Evolutionary conservation across 2,329 filamentous ascomycete genomes (phyloP), one percentile per base, ranked within the genome.

Genomic region (Hymenoscyphus repandus): DNA sequence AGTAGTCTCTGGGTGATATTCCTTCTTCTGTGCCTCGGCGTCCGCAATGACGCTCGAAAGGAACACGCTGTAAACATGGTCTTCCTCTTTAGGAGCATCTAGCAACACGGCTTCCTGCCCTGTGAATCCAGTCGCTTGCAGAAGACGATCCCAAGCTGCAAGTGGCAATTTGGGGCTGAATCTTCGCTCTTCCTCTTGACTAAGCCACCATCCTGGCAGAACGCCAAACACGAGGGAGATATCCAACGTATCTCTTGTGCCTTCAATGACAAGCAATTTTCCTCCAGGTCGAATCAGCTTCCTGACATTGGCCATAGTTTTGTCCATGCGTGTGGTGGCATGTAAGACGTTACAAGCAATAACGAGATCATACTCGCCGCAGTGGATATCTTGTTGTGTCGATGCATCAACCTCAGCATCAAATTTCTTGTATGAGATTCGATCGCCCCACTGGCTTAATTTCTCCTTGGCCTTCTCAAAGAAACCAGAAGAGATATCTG

Each of bases 401-500:
- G n/a, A n/a, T 3, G 57, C 49, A 39, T 58, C 50, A 2, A 41
- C 27, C 15, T 56, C 52, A 3, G 59, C 50, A 34, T 62, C 45
- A 1, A 70, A 60, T 12, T 57, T 61, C 46, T 55, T 55, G 51
- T 59, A 71, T 7, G 56, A 51, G 49, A 70, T 61, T 20, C 58
- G 52, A 2, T 41, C 18, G 15, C 59, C 55, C 40, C 41, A 52
- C 6, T 18, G 20, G 1, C 13, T 32, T 20, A 53, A 53, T 18
- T 39, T 34, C 10, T 55, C 48, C 39, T 58, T 57, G 3, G 68
- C 68, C 5, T 52, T 51, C 38, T 61, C 64, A 47, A 72, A 71
- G 53, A 70, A 64, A 5, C 54, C 57, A 2, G 52, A 34, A 2
- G 54, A 57, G 10, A 64, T 51, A 49, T 64, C 62, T 2, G 62